These are phyloP conservation scores for Mycena polygramma DNA, from an alignment of 768 basidiomycete genomes.

Conservation along the genomic window DNA sequence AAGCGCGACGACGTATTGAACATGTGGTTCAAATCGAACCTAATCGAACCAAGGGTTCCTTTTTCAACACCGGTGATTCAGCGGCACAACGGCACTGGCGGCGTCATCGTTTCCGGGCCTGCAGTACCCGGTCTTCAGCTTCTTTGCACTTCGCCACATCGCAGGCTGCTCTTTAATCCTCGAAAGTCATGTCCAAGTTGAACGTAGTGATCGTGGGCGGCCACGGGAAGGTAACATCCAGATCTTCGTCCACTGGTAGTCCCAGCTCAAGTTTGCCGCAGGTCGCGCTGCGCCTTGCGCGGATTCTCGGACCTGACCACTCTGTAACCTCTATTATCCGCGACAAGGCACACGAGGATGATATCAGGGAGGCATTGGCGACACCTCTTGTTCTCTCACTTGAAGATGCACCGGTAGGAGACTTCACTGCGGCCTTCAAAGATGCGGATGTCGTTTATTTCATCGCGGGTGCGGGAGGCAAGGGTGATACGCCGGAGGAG, in stretches of 20 bases:
- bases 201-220: conserved; percentile 67
- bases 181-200: conserved; percentile 43
- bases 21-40: too few relatives aligned
- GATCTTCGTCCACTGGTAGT: background rate
- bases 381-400: conserved; percentile 68
- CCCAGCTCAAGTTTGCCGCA: background rate
- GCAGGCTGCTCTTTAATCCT: too few relatives aligned
- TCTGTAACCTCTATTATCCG: conserved; percentile 63
- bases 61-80: too few relatives aligned
- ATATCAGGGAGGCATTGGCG: conserved; percentile 58
- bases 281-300: conserved; percentile 30
- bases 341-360: conserved; percentile 57
- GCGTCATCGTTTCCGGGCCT: too few relatives aligned
- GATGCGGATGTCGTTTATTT: conserved; percentile 59
- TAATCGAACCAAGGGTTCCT: too few relatives aligned
- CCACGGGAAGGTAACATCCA: conserved; percentile 59
- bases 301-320: conserved; percentile 18
- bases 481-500: conserved; percentile 60
- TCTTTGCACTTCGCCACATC: too few relatives aligned
- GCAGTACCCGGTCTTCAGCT: too few relatives aligned
- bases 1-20: too few relatives aligned
- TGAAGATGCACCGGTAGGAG: conserved; percentile 60
- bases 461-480: conserved; percentile 67
- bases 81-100: too few relatives aligned
- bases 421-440: conserved; percentile 62